Evolutionary conservation across 352 stramenopile genomes (phyloP), one percentile per base, ranked within the genome.

Genomic region (Phytophthora macrochlamydospora): DNA sequence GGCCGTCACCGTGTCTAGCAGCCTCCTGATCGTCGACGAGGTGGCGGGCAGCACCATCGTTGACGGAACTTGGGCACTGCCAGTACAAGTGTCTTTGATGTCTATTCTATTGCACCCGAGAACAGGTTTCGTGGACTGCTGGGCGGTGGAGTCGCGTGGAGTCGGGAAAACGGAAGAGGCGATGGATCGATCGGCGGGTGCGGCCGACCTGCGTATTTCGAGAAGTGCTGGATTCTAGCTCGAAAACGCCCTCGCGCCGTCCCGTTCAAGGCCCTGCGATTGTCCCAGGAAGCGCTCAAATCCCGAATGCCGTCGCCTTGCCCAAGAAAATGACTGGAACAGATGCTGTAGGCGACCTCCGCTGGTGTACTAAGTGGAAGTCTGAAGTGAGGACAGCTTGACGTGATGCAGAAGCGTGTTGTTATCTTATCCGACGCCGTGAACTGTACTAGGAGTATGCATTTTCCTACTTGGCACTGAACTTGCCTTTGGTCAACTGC

Each of bases 301-400:
- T 71, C 64, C 30, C 64, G 38, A 50, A 31, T 54, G 61, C 54
- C 61, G 32, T 3, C 29, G 37, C 24, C 31, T 35, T 35, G 40
- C 50, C 37, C 51, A 71, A 46, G 38, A 51, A 71, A 71, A 71
- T 56, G 64, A 62, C 37, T 67, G 52, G 59, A 65, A 59, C 64
- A 71, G 64, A 59, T 67, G 64, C 35, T 38, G 18, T 30, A 30
- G 30, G 42, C 66, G 64, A 24, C 18, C 18, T 24, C 18, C 18
- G 18, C 18, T 24, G 49, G 44, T 30, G 40, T 37, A 29, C 48
- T 30, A 64, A 64, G 13, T 58, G 49, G 49, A 3, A 1, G 28
- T 5, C 11, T 29, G 44, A 61, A 35, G 44, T 24, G 18, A 24
- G 18, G 18, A 24, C 18, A 51, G 49, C 49, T 28, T 51, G 51